These are phyloP conservation scores for Catunica adiposa DNA, from an alignment of 2,329 filamentous ascomycete species.

Conservation along the genomic window DNA sequence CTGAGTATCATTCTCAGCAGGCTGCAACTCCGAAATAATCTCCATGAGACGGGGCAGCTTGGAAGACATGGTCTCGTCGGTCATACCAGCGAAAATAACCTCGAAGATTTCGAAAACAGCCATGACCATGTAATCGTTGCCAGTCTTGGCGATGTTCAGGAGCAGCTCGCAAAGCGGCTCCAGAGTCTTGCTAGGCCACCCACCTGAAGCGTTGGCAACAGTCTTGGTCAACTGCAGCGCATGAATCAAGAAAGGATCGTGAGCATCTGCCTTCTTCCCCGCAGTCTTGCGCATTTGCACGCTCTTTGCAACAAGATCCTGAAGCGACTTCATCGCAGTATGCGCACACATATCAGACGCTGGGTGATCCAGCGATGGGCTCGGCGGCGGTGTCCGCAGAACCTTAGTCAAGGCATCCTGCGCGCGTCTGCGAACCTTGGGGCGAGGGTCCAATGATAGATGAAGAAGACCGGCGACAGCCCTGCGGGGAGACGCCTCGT, in stretches of 20 bases:
- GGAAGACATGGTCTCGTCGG: slow-evolving; percentile 69
- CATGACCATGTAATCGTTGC: slow-evolving; percentile 92
- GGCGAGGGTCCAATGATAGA: slow-evolving; percentile 69
- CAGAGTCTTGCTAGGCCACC: slow-evolving; percentile 94
- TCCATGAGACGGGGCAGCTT: slow-evolving; percentile 83
- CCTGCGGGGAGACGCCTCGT: slow-evolving; percentile 68
- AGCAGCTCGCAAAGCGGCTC: slow-evolving; percentile 80
- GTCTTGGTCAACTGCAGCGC: slow-evolving; percentile 84
- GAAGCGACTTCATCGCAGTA: slow-evolving; percentile 65
- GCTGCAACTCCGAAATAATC: slow-evolving; percentile 80
- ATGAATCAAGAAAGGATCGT: slow-evolving; percentile 78
- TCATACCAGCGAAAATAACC: slow-evolving; percentile 85
- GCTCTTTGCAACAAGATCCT: slow-evolving; percentile 52
- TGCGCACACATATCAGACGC: slow-evolving; percentile 94
- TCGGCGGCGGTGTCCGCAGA: slow-evolving; percentile 71
- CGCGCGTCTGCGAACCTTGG: slow-evolving; percentile 86
- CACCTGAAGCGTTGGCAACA: slow-evolving; percentile 69
- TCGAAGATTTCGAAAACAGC: slow-evolving; percentile 94
- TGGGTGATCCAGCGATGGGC: slow-evolving; percentile 82
- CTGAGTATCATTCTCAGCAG: slow-evolving; percentile 84
- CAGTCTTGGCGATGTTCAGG: slow-evolving; percentile 73
- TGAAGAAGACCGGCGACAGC: slow-evolving; percentile 75
- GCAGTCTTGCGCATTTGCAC: slow-evolving; percentile 42
- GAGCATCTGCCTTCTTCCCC: slow-evolving; percentile 41
- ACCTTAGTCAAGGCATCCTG: slow-evolving; percentile 77